Percentiles rank a stretch among this genome's conserved stretches.
Evolutionary conservation across 2,329 filamentous ascomycete species (phyloP).

Genomic region (Fusarium sp.): DNA sequence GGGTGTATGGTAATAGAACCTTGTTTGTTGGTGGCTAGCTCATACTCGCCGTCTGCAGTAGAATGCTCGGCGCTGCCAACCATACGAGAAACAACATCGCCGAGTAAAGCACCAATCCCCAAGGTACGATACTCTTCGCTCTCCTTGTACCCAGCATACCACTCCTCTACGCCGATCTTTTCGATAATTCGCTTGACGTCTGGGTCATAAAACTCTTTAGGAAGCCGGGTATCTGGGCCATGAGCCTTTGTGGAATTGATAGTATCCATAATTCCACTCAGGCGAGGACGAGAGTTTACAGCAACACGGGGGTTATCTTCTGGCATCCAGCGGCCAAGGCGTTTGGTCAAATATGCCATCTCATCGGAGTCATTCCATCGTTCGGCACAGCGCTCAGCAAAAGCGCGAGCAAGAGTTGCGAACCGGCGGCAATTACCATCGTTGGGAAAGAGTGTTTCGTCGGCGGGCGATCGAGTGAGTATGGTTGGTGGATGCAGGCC

Average conservation of each 20-base stretch:
- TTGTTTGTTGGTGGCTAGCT: constrained; percentile 54
- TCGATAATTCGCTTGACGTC: constrained; percentile 76
- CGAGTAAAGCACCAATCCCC: constrained; percentile 86
- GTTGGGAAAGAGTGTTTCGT: constrained; percentile 86
- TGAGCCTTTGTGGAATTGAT: constrained; percentile 91
- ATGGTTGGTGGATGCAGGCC: constrained; percentile 73
- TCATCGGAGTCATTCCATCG: constrained; percentile 82
- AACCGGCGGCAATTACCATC: constrained; percentile 80
- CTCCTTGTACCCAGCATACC: constrained; percentile 89
- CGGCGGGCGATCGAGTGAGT: constrained; percentile 70
- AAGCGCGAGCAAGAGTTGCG: constrained; percentile 74
- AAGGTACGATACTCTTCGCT: constrained; percentile 87
- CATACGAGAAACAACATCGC: constrained; percentile 84
- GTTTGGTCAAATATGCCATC: constrained; percentile 83
- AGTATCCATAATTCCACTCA: constrained; percentile 94
- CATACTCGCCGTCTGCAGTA: constrained; percentile 65
- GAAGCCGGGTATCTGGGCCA: constrained; percentile 77
- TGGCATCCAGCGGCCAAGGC: constrained; percentile 89
- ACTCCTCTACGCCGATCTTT: constrained; percentile 88
- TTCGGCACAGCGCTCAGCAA: constrained; percentile 77
- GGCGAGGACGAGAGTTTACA: constrained; percentile 84
- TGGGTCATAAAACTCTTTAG: constrained; percentile 86
- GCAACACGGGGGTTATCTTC: constrained; percentile 74
- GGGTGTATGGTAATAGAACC: constrained; percentile 50
- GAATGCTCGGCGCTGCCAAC: constrained; percentile 71